Evolutionary conservation across 257 asterid genomes (phyloP).

Genomic region (Rauvolfia tetraphylla): DNA sequence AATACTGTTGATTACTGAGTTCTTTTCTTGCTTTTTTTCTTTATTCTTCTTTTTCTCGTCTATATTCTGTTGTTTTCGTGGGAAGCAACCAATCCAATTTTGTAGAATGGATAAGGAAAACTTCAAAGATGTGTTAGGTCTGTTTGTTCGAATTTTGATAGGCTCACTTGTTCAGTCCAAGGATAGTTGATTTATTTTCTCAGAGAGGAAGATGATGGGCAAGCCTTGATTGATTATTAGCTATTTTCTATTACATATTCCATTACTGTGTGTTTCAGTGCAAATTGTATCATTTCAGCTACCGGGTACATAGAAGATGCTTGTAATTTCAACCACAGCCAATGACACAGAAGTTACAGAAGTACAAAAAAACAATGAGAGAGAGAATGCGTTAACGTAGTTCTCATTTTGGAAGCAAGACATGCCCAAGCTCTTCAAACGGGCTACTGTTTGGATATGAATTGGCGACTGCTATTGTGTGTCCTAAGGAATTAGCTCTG

Average conservation of each 20-base stretch:
- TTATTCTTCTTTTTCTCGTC: not conserved
- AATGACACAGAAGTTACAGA: not conserved
- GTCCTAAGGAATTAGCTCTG: not conserved
- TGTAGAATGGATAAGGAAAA: conserved; percentile 1
- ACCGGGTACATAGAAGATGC: not conserved
- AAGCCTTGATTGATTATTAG: not conserved
- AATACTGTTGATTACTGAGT: conserved; percentile 21
- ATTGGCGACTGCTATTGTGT: not conserved
- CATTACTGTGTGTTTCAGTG: not conserved
- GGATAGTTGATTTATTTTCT: not conserved
- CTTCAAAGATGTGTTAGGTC: not conserved
- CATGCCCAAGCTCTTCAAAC: no score
- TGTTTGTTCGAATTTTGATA: not conserved
- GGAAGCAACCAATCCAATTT: not conserved
- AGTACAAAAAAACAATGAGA: no score
- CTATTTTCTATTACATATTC: no score
- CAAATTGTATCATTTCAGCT: not conserved
- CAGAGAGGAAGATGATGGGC: not conserved
- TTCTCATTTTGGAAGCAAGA: no score
- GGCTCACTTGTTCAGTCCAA: no score
- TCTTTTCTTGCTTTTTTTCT: not conserved
- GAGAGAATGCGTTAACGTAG: no score
- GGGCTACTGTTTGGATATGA: not conserved
- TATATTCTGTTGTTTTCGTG: not conserved
- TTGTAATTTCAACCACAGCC: not conserved